Evolutionary conservation across 2,329 filamentous ascomycete species (phyloP).

Genomic region (Cladosporium sp.): DNA sequence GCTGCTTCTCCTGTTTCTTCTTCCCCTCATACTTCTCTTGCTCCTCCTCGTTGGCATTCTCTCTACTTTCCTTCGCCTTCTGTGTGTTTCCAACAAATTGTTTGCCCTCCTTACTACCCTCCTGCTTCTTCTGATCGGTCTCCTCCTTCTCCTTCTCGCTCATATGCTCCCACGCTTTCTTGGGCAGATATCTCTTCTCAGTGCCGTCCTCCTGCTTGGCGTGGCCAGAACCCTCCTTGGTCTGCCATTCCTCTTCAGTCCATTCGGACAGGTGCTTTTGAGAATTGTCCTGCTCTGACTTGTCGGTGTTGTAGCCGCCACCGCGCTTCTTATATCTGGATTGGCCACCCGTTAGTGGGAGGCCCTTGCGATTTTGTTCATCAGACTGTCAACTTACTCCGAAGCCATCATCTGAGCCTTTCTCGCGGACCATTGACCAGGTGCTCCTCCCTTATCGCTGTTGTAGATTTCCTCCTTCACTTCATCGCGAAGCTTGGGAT

Average conservation of each 20-base stretch:
- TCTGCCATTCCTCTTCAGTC: constrained; percentile 49
- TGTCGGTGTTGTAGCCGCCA: constrained; percentile 43
- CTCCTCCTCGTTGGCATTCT: constrained; percentile 33
- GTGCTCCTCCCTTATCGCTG: constrained; percentile 44
- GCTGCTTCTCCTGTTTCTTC: constrained; percentile 15
- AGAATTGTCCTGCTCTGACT: constrained; percentile 39
- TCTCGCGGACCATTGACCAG: constrained; percentile 47
- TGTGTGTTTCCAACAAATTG: constrained; percentile 43
- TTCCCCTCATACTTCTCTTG: constrained; percentile 21
- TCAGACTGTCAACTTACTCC: background rate
- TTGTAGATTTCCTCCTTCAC: constrained; percentile 45
- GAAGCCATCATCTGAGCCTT: constrained; percentile 34
- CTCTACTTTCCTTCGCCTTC: constrained; percentile 38
- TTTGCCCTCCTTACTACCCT: constrained; percentile 38
- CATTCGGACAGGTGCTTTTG: constrained; percentile 44
- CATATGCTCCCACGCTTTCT: constrained; percentile 48
- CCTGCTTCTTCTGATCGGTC: constrained; percentile 38
- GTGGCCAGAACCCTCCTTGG: constrained; percentile 43
- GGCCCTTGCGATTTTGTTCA: no score
- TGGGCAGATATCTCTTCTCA: constrained; percentile 43
- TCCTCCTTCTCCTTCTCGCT: constrained; percentile 41
- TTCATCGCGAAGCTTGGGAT: constrained; percentile 43
- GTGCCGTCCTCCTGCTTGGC: constrained; percentile 43
- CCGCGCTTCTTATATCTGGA: constrained; percentile 43
- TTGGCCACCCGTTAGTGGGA: no score